Evolutionary conservation across 2,329 filamentous ascomycete genomes (phyloP).

Genomic region (Colletotrichum caudatum): DNA sequence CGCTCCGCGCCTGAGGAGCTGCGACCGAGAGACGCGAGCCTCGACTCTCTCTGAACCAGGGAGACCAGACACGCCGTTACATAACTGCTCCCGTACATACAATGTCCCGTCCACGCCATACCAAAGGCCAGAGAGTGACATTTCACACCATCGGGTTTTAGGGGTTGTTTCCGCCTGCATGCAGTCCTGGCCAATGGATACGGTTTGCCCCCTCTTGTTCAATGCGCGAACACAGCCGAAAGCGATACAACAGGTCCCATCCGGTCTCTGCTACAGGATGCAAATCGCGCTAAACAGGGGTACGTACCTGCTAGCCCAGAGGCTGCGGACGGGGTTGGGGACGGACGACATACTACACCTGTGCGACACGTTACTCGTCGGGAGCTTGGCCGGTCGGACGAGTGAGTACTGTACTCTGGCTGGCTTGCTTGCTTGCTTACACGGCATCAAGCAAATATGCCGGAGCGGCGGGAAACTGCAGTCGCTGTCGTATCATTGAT

Average conservation of each 20-base stretch:
- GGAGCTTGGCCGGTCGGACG: not conserved
- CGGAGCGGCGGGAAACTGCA: slow-evolving; percentile 18
- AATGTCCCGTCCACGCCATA: slow-evolving; percentile 12
- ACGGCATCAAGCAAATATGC: slow-evolving; percentile 25
- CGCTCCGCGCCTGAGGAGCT: slow-evolving; percentile 30
- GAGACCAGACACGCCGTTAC: not conserved
- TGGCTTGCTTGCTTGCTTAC: slow-evolving; percentile 15
- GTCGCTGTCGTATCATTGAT: slow-evolving; percentile 20
- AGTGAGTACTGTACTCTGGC: too few relatives aligned
- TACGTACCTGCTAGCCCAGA: slow-evolving; percentile 17
- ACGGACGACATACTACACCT: slow-evolving; percentile 17
- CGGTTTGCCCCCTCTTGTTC: not conserved
- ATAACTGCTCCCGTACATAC: not conserved
- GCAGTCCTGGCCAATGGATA: slow-evolving; percentile 25
- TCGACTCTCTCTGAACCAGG: slow-evolving; percentile 13
- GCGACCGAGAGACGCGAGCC: slow-evolving; percentile 13
- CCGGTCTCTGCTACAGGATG: slow-evolving; percentile 20
- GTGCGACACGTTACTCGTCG: slow-evolving; percentile 7
- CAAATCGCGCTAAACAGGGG: slow-evolving; percentile 11
- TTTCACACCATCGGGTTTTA: slow-evolving; percentile 8
- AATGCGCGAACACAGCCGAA: slow-evolving; percentile 21
- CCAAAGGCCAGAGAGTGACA: slow-evolving; percentile 6
- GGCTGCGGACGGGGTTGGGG: slow-evolving; percentile 8
- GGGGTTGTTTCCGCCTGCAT: slow-evolving; percentile 2
- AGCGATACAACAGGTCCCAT: slow-evolving; percentile 7